phyloP scores from a whole-genome alignment of 768 basidiomycete genomes.

The Cystobasidium ongulense region DNA sequence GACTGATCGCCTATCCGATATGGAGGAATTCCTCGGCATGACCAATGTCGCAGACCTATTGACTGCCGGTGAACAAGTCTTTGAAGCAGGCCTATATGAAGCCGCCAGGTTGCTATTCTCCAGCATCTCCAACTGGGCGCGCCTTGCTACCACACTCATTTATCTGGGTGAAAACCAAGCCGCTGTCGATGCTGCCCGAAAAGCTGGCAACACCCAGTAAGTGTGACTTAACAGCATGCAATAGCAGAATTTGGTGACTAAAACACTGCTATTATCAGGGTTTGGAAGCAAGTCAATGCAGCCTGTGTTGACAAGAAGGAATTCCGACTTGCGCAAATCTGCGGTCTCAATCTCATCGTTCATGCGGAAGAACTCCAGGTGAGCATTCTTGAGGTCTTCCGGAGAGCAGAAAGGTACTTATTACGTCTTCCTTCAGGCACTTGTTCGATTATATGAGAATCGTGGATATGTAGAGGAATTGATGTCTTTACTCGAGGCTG shows the following conservation, averaged over 20 bases:
- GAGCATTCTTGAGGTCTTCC: conserved; percentile 39
- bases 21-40: conserved; percentile 98
- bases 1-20: conserved; percentile 78
- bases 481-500: conserved; percentile 81
- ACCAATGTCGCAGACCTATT: conserved; percentile 97
- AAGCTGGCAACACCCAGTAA: conserved; percentile 96
- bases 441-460: conserved; percentile 73
- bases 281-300: conserved; percentile 99
- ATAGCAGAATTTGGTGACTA: background rate
- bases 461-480: conserved; percentile 92
- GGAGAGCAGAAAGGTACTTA: conserved; percentile 36
- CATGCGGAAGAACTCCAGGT: conserved; percentile 54
- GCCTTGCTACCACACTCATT: conserved; percentile 93
- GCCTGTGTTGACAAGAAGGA: conserved; percentile 96
- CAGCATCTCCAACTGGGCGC: conserved; percentile 98
- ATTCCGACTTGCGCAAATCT: conserved; percentile 96
- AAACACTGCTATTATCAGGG: conserved; percentile 51
- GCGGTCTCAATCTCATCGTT: conserved; percentile 94
- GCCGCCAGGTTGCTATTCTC: conserved; percentile 91
- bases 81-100: conserved; percentile 95
- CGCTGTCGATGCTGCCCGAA: conserved; percentile 97
- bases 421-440: conserved; percentile 52
- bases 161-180: conserved; percentile 97
- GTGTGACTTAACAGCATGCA: conserved; percentile 45
- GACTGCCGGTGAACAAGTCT: conserved; percentile 97